Percentiles rank a stretch among this genome's conserved stretches.
phyloP scores from a whole-genome alignment of 441 rosid genomes.

The Gossypium schwendimanii region DNA sequence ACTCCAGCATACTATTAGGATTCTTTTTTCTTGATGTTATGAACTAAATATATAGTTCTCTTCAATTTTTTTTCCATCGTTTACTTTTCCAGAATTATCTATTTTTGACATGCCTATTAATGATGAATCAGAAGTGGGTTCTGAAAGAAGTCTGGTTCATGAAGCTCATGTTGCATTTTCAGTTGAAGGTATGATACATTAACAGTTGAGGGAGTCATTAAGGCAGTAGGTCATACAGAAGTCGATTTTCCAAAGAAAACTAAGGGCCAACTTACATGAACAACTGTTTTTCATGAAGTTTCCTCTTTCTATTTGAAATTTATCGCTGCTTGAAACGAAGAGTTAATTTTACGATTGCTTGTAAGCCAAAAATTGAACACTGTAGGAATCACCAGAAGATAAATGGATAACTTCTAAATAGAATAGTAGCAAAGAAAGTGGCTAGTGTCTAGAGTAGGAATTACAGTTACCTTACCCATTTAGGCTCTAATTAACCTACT shows the following conservation, averaged over 20 bases:
- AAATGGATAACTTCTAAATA: neutral
- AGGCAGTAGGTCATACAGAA: neutral
- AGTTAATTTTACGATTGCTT: neutral
- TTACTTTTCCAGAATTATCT: conserved; percentile 42
- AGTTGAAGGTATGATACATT: conserved; percentile 53
- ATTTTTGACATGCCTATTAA: conserved; percentile 67
- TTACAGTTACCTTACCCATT: neutral
- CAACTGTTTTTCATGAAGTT: conserved; percentile 1
- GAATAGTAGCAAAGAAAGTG: neutral
- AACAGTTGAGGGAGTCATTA: neutral
- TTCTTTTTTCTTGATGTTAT: neutral
- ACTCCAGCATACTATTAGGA: conserved; percentile 2
- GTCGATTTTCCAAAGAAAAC: neutral
- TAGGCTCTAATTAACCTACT: neutral
- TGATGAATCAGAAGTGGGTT: conserved; percentile 36
- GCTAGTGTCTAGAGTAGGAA: neutral
- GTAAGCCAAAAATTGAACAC: neutral
- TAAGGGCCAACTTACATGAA: neutral
- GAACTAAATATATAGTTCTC: conserved; percentile 4
- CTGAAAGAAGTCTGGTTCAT: conserved; percentile 30
- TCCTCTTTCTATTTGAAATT: conserved; percentile 3
- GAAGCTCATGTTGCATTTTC: conserved; percentile 84
- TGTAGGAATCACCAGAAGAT: neutral
- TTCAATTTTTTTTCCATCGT: neutral
- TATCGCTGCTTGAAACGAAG: neutral